phyloP scores from a whole-genome alignment of 495 filamentous ascomycete genomes.

The Xylaria venustula region DNA sequence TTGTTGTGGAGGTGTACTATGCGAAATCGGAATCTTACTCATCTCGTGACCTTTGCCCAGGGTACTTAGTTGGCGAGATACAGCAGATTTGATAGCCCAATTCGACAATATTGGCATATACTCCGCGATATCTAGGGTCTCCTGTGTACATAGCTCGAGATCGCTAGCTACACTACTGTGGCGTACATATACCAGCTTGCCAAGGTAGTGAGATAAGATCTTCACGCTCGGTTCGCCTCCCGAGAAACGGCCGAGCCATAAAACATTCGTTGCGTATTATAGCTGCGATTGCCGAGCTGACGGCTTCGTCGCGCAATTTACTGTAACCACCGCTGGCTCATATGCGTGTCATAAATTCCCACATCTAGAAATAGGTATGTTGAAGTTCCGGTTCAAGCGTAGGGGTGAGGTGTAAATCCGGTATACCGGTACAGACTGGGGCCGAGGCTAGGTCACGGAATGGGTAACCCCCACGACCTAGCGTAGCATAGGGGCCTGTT shows the following conservation, averaged over 20 bases:
- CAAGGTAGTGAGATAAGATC: neutral
- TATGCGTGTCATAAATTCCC: neutral
- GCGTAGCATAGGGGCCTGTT: neutral
- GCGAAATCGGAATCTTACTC: constrained; percentile 5
- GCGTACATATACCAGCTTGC: neutral
- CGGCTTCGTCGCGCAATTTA: neutral
- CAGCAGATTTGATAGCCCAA: neutral
- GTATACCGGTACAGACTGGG: constrained; percentile 9
- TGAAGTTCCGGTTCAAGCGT: neutral
- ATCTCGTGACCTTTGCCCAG: neutral
- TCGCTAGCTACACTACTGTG: too few species aligned
- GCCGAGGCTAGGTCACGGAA: neutral
- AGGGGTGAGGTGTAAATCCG: constrained; percentile 11
- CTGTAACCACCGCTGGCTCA: neutral
- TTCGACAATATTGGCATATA: constrained; percentile 2
- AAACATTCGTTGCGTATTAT: neutral
- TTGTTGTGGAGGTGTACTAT: neutral
- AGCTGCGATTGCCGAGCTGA: neutral
- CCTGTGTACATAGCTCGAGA: too few species aligned
- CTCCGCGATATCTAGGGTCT: constrained; percentile 3
- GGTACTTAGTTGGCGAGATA: too few species aligned
- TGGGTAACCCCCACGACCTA: neutral
- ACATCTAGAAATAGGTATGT: neutral
- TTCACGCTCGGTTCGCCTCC: constrained; percentile 2
- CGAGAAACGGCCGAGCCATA: constrained; percentile 3